Base-by-base conservation (phyloP, 1,139 yeast genomes). In the Saccharomyces uvarum region DNA sequence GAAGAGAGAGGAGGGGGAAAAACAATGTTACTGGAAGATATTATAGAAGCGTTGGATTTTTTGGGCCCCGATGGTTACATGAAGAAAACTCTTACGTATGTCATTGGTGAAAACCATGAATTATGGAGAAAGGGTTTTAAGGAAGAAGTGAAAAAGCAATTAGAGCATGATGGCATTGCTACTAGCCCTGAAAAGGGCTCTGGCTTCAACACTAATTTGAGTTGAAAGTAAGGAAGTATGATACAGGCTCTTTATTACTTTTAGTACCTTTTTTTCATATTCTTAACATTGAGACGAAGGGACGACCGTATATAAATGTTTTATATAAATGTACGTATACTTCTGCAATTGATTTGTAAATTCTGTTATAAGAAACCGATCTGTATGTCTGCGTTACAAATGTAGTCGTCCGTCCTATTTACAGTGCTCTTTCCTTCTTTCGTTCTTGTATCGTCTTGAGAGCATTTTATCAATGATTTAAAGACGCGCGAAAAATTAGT, bases 1-100 rank as follows among this genome's bases (percentile, higher is more conserved):
- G 81, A 80, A 57, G 87, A 91, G 2, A 79, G 84, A 51, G 75
- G 82, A 13, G 83, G 81, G 9, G 98, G 98, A 1, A 87, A 86
- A 63, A 96, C 97, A 0, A 76, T 89, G 19, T 71, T 91, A 44
- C 71, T 93, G 48, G 96, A 89, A 58, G 96, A 88, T 59, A 79
- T 90, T 1, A 86, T 93, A 57, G 96, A 87, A 46, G 84, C 83
- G 59, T 73, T 93, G 57, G 71, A 74, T 47, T 66, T 77, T 54
- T 66, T 80, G 46, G 88, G 86, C 1, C 72, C 73, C 1, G 68
- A 72, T 7, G 84, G 85, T 0, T 80, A 75, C 62, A 74, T 74
- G 62, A 77, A 79, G 57, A 71, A 72, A 50, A 76, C 79, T 0
- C 63, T 79, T 48, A 77, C 83, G 0, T 88, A 84, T 66, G 74